Evolutionary conservation across 371 early-diverging fungal species (phyloP), one percentile per base, ranked within the genome.

Genomic region (Synchytrium microbalum): DNA sequence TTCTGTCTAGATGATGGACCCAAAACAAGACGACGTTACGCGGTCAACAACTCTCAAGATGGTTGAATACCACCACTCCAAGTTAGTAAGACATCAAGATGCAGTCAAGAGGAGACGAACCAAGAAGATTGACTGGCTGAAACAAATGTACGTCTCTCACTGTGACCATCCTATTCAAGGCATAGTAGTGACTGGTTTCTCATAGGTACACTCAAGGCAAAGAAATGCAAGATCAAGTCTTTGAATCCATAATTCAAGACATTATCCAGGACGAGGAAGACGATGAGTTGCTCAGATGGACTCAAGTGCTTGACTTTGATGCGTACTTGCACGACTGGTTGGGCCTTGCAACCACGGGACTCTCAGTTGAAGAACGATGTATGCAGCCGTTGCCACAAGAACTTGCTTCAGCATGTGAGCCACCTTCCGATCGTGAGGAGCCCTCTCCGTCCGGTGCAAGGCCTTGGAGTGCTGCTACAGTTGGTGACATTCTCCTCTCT

Each of bases 241-340:
- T 62, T 54, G 74, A 74, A 16, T 32, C 69, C 32, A 57, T 28
- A 62, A 61, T 58, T 32, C 14, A 24, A n/a, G 59, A 64, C 52
- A 1, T 8, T n/a, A 24, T 33, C 54, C 23, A 24, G 29, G 1
- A 19, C 30, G 59, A 62, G 63, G 2, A 26, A 60, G 46, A 31
- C 31, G 52, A 70, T 69, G 28, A 58, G 46, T 63, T 79, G 63
- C 64, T 70, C 23, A 68, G 67, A 67, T 80, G 80, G 81, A 72
- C 61, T 13, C 58, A 65, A 64, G 79, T 67, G 56, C 77, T 73
- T 69, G 77, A 71, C 71, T 85, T 71, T 64, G 78, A 79, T n/a
- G 54, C 55, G 23, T 81, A 81, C 58, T 27, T 65, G 10, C 38
- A 64, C 2, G 66, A 75, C 30, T 81, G 81, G 81, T 29, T 68